Base-by-base conservation (phyloP, 2,329 filamentous ascomycete species). In the Chrysoporthe cubensis region DNA sequence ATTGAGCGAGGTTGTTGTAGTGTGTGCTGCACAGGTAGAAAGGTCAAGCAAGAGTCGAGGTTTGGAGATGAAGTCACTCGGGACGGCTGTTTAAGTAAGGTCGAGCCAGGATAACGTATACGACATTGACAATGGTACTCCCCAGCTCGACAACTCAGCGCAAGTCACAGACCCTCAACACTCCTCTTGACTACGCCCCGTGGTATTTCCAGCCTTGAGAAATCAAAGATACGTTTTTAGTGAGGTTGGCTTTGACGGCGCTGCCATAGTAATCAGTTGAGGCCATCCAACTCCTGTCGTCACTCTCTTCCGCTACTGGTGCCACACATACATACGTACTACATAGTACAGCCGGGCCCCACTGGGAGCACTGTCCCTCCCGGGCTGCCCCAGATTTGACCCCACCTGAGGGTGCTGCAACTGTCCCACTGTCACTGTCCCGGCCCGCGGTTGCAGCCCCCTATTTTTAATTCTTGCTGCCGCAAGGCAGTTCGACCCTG, bases 361-460 rank as follows among this genome's bases (percentile, higher is more conserved):
- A n/a, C 54, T n/a, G 54, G 32, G n/a, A n/a, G 26, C 43, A 62
- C 60, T n/a, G 32, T 37, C 60, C 43, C 11, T 37, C 26, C 16
- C n/a, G 34, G n/a, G 54, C 54, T 57, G 8, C 26, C 32, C 60
- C 60, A 4, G 32, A 26, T 37, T 37, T 62, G 46, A 44, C 60
- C 60, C 37, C 60, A 62, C 60, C 60, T 52, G 14, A 11, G 21
- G 18, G 26, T 11, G 44, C 44, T 50, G 26, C 37, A 6, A 9
- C 37, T 52, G 14, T 37, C 61, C 66, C 60, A 52, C 44, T 61
- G 26, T 37, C 21, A 21, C 43, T 61, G 26, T 37, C 21, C 9
- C 43, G 57, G 57, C 57, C 46, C 60, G 46, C 26, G 57, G 18
- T 44, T 37, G 46, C 60, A 62, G 60, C 60, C 60, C 60, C 60